These are phyloP conservation scores for Eutrema heterophyllum DNA, from an alignment of 345 rosid genomes.

Conservation along the genomic window DNA sequence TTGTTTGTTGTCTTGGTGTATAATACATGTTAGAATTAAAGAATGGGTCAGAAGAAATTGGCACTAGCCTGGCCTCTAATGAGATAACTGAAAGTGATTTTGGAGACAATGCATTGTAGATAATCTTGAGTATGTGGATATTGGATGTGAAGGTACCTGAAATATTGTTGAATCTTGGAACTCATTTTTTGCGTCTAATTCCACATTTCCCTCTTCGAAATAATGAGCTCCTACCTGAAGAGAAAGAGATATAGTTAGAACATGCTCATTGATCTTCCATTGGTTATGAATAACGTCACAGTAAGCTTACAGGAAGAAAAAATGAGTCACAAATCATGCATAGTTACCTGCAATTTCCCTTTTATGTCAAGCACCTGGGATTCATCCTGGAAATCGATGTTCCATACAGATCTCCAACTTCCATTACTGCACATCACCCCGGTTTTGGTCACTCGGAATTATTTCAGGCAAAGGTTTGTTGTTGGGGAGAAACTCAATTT, in stretches of 20 bases:
- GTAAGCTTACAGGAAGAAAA: background rate
- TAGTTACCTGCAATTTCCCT: conserved; percentile 80
- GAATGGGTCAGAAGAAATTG: no score
- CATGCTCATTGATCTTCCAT: background rate
- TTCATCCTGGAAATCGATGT: conserved; percentile 76
- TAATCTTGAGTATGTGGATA: background rate
- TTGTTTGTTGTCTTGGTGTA: background rate
- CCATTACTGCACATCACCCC: conserved; percentile 58
- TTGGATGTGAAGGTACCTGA: conserved; percentile 49
- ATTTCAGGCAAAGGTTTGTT: background rate
- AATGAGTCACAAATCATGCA: background rate
- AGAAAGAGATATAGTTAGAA: background rate
- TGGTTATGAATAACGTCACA: background rate
- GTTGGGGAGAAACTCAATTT: background rate
- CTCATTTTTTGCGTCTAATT: conserved; percentile 84
- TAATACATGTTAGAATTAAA: background rate
- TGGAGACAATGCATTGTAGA: no score
- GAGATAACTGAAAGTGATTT: background rate
- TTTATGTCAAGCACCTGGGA: conserved; percentile 57
- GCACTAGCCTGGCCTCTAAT: background rate
- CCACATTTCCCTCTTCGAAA: conserved; percentile 99
- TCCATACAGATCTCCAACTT: conserved; percentile 95
- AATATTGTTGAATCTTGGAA: conserved; percentile 75
- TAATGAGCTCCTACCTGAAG: conserved; percentile 92
- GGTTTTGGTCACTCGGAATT: conserved; percentile 2